Base-by-base conservation (phyloP, 805 yeast genomes). In the Pichia phayaonensis region DNA sequence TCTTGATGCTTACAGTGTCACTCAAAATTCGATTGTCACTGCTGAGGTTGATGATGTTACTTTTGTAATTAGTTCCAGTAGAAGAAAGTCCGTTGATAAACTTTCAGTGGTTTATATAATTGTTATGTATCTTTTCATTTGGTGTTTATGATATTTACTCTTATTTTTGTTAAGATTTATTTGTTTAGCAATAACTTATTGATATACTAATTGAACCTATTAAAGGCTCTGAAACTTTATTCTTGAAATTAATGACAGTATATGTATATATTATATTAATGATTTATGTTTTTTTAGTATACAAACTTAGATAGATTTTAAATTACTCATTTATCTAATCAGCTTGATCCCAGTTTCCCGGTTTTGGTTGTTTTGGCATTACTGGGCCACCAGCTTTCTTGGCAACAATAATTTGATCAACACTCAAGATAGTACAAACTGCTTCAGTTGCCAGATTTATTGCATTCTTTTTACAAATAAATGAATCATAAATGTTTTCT, bases 371-470 rank as follows among this genome's bases (percentile, higher is more conserved):
- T 60, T 76, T 72, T 34, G 97, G 97, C 78, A 90, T 83, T 31
- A 74, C 83, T 45, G 99, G 99, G 22, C 99, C 99, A 57, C 99
- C 99, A 2, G 98, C 97, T 67, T 97, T 82, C 79, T 92, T 92
- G 43, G 99, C 98, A 94, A 92, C 94, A 65, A 92, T 94, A 62
- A 92, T 92, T 76, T 92, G 98, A 68, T 94, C 98, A 46, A 94
- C 94, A 24, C 95, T 83, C 56, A 90, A 75, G 48, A 90, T 84
- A 6, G 98, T 94, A 55, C 77, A 80, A 15, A 96, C 95, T 45
- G 97, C 97, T 58, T 94, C 98, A 4, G 97, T 90, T 18, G 99
- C 98, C 56, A 94, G 84, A 60, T 83, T 80, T 58, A 94, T 84
- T 44, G 97, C 99, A 55, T 88, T 85, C 61, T 76, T 78, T 74